phyloP scores from a whole-genome alignment of 352 stramenopile genomes.

The Pythium chondricola region DNA sequence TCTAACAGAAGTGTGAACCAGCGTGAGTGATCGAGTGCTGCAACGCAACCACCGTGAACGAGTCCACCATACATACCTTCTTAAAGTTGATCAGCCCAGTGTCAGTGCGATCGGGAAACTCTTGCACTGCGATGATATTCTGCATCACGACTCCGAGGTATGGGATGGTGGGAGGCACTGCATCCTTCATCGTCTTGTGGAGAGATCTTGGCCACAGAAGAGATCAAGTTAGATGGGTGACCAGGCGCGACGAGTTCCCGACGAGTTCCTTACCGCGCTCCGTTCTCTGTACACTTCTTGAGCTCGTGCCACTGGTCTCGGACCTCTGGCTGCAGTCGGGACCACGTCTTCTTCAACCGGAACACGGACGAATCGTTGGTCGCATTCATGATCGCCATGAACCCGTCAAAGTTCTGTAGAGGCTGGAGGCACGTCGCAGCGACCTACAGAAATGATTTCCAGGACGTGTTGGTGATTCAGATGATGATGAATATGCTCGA shows the following conservation, averaged over 20 bases:
- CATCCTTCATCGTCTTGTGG: slow-evolving; percentile 79
- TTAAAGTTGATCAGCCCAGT: slow-evolving; percentile 84
- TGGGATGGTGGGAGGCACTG: slow-evolving; percentile 58
- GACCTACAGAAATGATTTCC: slow-evolving; percentile 26
- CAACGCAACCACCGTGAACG: no score
- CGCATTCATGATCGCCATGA: slow-evolving; percentile 89
- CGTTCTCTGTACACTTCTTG: slow-evolving; percentile 79
- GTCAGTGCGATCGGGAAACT: slow-evolving; percentile 74
- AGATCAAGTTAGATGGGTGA: slow-evolving; percentile 1
- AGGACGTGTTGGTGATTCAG: background rate
- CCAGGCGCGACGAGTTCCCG: no score
- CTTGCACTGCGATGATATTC: slow-evolving; percentile 77
- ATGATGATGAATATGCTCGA: background rate
- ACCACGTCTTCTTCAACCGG: slow-evolving; percentile 85
- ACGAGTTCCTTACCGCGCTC: slow-evolving; percentile 48
- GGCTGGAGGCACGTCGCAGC: slow-evolving; percentile 65
- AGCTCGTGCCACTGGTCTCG: slow-evolving; percentile 80
- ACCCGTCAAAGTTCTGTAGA: slow-evolving; percentile 83
- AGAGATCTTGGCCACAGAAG: slow-evolving; percentile 25
- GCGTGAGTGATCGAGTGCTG: no score
- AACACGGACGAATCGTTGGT: slow-evolving; percentile 85
- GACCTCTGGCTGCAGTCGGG: slow-evolving; percentile 50
- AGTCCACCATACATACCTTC: slow-evolving; percentile 32
- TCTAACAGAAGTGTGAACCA: no score
- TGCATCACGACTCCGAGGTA: slow-evolving; percentile 85